A percentile compares a stretch with the other conserved stretches of the same genome.
phyloP scores from a whole-genome alignment of 768 basidiomycete genomes.

The Auricularia heimuer region DNA sequence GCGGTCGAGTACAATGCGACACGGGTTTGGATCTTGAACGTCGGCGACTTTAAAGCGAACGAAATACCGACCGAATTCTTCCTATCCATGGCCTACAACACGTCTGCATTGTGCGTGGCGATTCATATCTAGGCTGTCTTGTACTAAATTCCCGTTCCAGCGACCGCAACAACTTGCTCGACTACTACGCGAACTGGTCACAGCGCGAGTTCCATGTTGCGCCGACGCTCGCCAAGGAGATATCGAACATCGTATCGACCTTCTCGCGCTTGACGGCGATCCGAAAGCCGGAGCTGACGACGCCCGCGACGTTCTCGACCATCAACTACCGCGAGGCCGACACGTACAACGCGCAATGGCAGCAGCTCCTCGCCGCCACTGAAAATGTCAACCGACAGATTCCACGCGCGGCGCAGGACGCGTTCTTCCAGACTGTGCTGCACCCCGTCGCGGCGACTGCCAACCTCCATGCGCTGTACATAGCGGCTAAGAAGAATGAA shows the following conservation, averaged over 20 bases:
- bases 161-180: constrained; percentile 41
- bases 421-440: constrained; percentile 66
- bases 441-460: constrained; percentile 51
- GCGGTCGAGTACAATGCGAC: constrained; percentile 49
- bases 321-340: constrained; percentile 67
- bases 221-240: constrained; percentile 27
- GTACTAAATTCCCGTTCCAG: constrained; percentile 11
- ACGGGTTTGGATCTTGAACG: constrained; percentile 61
- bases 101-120: constrained; percentile 28
- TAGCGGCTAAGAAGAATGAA: constrained; percentile 51
- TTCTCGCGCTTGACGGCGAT: constrained; percentile 47
- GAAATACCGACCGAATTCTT: constrained; percentile 66
- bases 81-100: constrained; percentile 52
- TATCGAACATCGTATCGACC: constrained; percentile 46
- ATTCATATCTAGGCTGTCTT: background rate
- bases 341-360: constrained; percentile 41
- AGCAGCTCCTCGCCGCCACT: constrained; percentile 36
- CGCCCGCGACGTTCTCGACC: constrained; percentile 51
- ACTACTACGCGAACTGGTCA: constrained; percentile 50
- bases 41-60: constrained; percentile 67
- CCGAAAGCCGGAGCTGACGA: constrained; percentile 57
- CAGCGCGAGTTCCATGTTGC: constrained; percentile 48
- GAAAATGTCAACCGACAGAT: constrained; percentile 47
- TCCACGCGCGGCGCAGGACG: constrained; percentile 34
- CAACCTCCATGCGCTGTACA: constrained; percentile 48